Percentiles rank a stretch among this genome's conserved stretches.
These are phyloP conservation scores for Helianthus annuus DNA, from an alignment of 129 eudicot species.

Conservation along the genomic window DNA sequence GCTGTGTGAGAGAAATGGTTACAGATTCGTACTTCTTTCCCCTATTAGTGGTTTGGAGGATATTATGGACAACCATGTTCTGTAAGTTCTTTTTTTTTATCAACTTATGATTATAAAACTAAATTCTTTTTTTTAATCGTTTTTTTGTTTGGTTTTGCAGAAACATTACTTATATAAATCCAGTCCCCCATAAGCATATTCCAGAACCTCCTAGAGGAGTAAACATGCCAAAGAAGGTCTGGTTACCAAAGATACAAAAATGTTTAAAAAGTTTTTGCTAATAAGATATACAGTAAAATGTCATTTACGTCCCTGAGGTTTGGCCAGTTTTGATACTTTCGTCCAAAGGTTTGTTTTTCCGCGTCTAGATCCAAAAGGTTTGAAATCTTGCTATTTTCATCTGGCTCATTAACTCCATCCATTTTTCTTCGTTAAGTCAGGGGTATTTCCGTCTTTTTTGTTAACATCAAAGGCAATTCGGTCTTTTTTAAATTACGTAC, in stretches of 20 bases:
- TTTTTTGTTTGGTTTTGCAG: conserved; percentile 43
- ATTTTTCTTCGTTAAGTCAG: too few species aligned
- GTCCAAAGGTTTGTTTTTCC: too few species aligned
- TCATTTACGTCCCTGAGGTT: too few species aligned
- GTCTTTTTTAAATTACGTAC: too few species aligned
- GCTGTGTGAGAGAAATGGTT: conserved; percentile 77
- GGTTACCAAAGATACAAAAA: background rate
- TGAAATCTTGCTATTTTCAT: too few species aligned
- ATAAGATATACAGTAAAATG: conserved; percentile 3
- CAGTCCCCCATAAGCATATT: conserved; percentile 62
- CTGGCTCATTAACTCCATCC: too few species aligned
- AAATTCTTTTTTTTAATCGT: background rate
- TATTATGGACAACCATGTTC: conserved; percentile 51
- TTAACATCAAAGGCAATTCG: too few species aligned
- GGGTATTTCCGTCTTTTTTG: too few species aligned
- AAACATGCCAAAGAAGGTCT: conserved; percentile 69
- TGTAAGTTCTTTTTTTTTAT: conserved; percentile 54
- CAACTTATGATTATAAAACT: conserved; percentile 3
- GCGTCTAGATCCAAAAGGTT: too few species aligned
- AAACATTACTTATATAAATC: conserved; percentile 73
- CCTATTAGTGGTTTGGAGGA: conserved; percentile 69
- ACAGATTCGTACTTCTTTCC: conserved; percentile 52
- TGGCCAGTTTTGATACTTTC: too few species aligned
- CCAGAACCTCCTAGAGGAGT: conserved; percentile 79
- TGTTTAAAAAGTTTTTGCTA: background rate